Percentiles rank a stretch among this genome's conserved stretches.
These are phyloP conservation scores for Yarrowia osloensis DNA, from an alignment of 805 yeast species.

Conservation along the genomic window DNA sequence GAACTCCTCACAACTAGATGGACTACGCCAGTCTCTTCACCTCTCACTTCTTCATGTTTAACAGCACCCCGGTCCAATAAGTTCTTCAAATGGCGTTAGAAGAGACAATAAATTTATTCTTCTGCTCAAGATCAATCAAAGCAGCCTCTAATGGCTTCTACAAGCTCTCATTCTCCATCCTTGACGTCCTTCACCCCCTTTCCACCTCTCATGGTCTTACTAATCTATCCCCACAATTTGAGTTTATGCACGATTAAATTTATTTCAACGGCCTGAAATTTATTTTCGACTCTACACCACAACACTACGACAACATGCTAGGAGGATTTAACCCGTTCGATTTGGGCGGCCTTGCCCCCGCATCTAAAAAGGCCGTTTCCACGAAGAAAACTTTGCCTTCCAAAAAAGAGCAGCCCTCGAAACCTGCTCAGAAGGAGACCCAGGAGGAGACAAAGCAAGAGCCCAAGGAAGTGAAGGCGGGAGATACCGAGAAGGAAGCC, in stretches of 20 bases:
- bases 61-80: too few species aligned
- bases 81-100: too few species aligned
- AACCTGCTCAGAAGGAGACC: background rate
- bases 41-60: too few species aligned
- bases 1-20: too few species aligned
- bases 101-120: too few species aligned
- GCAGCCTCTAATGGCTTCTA: too few species aligned
- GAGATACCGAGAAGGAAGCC: background rate
- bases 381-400: background rate
- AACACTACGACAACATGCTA: slow-evolving; percentile 10
- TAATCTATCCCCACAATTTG: background rate
- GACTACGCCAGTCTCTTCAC: too few species aligned
- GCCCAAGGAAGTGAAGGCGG: background rate
- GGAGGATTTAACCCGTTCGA: slow-evolving; percentile 30
- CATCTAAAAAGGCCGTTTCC: background rate
- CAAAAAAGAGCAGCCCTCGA: background rate
- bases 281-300: background rate
- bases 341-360: background rate
- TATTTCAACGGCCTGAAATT: slow-evolving; percentile 20
- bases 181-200: too few species aligned
- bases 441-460: background rate
- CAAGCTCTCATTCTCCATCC: too few species aligned
- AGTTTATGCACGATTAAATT: slow-evolving; percentile 29
- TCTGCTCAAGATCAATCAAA: too few species aligned
- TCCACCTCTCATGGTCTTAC: too few species aligned